These are phyloP conservation scores for Allium cepa DNA, from an alignment of 106 monocot genomes.

Conservation along the genomic window DNA sequence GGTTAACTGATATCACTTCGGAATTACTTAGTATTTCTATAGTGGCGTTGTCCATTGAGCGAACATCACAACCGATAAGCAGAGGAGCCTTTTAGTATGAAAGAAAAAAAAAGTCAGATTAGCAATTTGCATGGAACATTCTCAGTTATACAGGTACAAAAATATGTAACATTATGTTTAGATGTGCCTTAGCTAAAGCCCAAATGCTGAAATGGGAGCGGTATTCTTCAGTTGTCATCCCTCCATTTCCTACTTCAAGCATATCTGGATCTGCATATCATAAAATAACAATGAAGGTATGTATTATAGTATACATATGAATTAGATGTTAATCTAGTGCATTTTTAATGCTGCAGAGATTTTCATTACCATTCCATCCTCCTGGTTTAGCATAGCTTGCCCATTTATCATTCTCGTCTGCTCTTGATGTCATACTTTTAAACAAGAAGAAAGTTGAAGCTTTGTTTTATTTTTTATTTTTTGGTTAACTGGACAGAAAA, in stretches of 20 bases:
- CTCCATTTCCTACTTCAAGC: conserved; percentile 92
- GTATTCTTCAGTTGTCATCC: conserved; percentile 82
- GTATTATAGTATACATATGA: no score
- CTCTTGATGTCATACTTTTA: conserved; percentile 60
- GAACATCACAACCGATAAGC: conserved; percentile 78
- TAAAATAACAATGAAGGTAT: not conserved
- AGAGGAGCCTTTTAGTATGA: conserved; percentile 51
- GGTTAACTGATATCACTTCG: conserved; percentile 79
- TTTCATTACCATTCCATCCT: conserved; percentile 69
- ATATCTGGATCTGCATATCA: conserved; percentile 71
- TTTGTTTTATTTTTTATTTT: not conserved
- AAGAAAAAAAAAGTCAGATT: no score
- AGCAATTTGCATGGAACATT: no score
- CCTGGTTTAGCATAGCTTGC: conserved; percentile 76
- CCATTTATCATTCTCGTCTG: conserved; percentile 79
- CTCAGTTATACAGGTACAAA: no score
- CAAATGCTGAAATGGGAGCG: conserved; percentile 91
- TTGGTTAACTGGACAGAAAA: not conserved
- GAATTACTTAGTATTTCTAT: conserved; percentile 55
- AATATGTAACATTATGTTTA: no score
- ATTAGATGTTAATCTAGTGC: no score
- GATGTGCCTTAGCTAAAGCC: conserved; percentile 70
- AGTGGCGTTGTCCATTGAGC: conserved; percentile 54
- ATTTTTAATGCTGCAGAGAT: no score
- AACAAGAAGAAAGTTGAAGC: not conserved